Base-by-base conservation (phyloP, 2,329 filamentous ascomycete genomes). In the Fusarium tuaranense region DNA sequence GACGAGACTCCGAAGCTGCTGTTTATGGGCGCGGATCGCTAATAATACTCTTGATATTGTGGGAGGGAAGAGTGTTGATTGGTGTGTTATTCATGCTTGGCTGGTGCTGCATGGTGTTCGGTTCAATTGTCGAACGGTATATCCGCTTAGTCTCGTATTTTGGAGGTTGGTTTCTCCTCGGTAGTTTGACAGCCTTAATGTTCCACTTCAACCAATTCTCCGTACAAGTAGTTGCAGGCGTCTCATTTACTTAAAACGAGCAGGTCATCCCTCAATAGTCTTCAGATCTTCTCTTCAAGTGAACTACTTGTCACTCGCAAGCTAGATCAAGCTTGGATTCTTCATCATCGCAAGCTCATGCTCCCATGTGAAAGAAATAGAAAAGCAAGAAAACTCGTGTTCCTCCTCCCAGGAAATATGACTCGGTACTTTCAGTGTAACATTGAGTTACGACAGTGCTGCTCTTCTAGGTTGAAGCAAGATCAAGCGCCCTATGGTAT, bases 1-100 rank as follows among this genome's bases (percentile, higher is more conserved):
- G 9, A 39, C 57, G n/a, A 48, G 39, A 14, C 59, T 62, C 59
- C 59, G 59, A 62, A 62, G 20, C 27, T 60, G 39, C 58, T 60
- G 58, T 36, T 60, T 60, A 38, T 20, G 38, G 36, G 38, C 48
- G 10, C 4, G 48, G 48, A 53, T 53, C 48, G 48, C 25, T 53
- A 53, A 53, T 53, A 53, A 53, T 53, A 14, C 25, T 53, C 6
- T 32, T 53, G 13, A 2, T n/a, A 32, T 53, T 12, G 3, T 48
- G 9, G 2, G 44, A 4, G 22, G 22, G 14, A 6, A 4, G 48
- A 13, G 48, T 32, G 10, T 7, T 53, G 48, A 53, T 53, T 53
- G 48, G 48, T 53, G 48, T 53, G 25, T 53, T 53, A 53, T n/a
- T 53, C 48, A 3, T 48, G 44, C 22, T 48, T 48, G 12, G n/a